Percentiles rank a stretch among this genome's conserved stretches.
Evolutionary conservation across 2,329 filamentous ascomycete genomes (phyloP).

Genomic region (Colletotrichum sojae): DNA sequence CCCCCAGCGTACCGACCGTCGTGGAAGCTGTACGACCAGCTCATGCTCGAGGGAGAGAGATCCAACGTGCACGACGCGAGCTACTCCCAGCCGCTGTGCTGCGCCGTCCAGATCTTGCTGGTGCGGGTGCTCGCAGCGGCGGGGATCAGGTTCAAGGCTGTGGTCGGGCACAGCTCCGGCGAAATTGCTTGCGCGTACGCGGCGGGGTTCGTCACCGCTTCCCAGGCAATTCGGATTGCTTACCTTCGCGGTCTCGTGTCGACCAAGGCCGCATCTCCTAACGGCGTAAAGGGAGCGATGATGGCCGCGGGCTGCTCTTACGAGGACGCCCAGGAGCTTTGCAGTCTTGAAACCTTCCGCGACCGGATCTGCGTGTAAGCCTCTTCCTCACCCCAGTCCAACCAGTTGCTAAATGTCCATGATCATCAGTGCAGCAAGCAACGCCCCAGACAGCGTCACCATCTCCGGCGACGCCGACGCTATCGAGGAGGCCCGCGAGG

Average conservation of each 20-base stretch:
- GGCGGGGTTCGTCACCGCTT: slow-evolving; percentile 54
- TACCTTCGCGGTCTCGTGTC: slow-evolving; percentile 43
- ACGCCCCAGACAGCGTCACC: slow-evolving; percentile 44
- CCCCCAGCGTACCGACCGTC: slow-evolving; percentile 45
- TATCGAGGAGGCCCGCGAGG: slow-evolving; percentile 43
- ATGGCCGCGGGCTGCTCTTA: slow-evolving; percentile 43
- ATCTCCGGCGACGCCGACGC: slow-evolving; percentile 48
- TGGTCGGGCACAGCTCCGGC: slow-evolving; percentile 64
- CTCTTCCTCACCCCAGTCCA: no score
- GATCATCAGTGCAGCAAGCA: slow-evolving; percentile 41
- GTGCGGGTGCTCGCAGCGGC: slow-evolving; percentile 47
- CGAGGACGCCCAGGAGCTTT: slow-evolving; percentile 38
- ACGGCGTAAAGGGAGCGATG: slow-evolving; percentile 44
- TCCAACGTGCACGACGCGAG: slow-evolving; percentile 42
- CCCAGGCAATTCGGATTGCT: slow-evolving; percentile 46
- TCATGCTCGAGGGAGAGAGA: neutral
- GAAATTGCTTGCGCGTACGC: slow-evolving; percentile 67
- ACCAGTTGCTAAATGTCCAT: no score
- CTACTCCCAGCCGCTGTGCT: slow-evolving; percentile 38
- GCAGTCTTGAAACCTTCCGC: slow-evolving; percentile 20
- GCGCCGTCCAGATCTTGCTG: slow-evolving; percentile 44
- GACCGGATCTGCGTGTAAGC: slow-evolving; percentile 41
- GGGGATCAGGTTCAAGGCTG: slow-evolving; percentile 52
- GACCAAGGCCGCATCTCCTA: slow-evolving; percentile 8
- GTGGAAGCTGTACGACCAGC: slow-evolving; percentile 43